Conservation (phyloP, 306 rosid species). For the Lathyrus aphaca region DNA sequence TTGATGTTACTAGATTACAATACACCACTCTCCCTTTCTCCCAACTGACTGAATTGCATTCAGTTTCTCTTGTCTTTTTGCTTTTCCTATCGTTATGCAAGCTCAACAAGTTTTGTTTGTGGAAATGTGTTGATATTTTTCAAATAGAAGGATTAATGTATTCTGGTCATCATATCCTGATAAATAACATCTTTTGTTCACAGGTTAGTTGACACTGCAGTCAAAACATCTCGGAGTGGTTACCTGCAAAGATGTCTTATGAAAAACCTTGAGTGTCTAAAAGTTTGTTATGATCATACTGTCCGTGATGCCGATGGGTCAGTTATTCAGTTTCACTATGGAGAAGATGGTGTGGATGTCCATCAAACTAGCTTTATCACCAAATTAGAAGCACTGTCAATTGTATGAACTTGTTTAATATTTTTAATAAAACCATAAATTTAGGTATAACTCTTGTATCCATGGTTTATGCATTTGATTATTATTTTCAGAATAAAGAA, state of each 20-base stretch:
- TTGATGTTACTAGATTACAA: background rate
- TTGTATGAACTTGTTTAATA: conserved; percentile 50
- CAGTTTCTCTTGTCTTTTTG: conserved; percentile 24
- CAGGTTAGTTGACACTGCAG: conserved; percentile 98
- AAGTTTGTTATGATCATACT: conserved; percentile 83
- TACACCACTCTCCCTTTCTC: background rate
- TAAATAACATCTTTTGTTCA: conserved; percentile 22
- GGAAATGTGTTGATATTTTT: conserved; percentile 19
- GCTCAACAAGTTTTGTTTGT: conserved; percentile 3
- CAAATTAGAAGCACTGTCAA: conserved; percentile 74
- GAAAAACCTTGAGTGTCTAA: conserved; percentile 86
- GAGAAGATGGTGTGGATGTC: conserved; percentile 97
- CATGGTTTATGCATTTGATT: conserved; percentile 17
- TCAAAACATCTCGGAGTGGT: conserved; percentile 98
- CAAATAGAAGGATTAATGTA: conserved; percentile 14
- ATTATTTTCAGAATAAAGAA: conserved; percentile 76
- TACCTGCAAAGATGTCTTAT: conserved; percentile 93
- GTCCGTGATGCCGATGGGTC: conserved; percentile 98
- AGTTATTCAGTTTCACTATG: conserved; percentile 79
- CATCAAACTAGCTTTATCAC: conserved; percentile 81
- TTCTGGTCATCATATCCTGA: conserved; percentile 27
- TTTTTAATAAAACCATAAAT: conserved; percentile 22
- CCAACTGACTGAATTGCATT: conserved; percentile 4
- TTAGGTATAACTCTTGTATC: conserved; percentile 33
- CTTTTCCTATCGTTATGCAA: background rate